Evolutionary conservation across 2,329 filamentous ascomycete genomes (phyloP), one percentile per base, ranked within the genome.

Genomic region (Epichloe sp.): DNA sequence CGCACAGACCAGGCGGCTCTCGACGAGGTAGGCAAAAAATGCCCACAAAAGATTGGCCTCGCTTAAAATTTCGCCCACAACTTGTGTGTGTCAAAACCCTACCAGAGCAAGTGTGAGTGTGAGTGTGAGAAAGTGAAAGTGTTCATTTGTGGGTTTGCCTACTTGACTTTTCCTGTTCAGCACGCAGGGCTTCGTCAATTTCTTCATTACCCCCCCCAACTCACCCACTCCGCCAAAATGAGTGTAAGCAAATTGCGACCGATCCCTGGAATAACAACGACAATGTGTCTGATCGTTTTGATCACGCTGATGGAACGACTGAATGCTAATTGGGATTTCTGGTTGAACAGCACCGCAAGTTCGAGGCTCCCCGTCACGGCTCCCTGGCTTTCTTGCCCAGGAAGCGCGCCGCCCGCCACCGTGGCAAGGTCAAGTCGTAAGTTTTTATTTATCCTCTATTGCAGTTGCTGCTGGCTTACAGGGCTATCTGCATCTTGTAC

Each of bases 401-500:
- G 70, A 96, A 96, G 88, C 85, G 91, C 71, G 88, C 89, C 68
- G 81, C 89, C 73, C 83, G 90, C 68, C 90, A 97, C 78, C 80
- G 91, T 67, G 91, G 91, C 74, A 95, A 95, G 82, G 91, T 96
- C 72, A 96, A 96, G 88, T 89, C 85, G 89, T 95, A 79, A 82
- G 82, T 80, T 19, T 11, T 37, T 38, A 11, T 11, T 10, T 1
- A 11, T 31, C 31, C 31, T 17, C 43, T 52, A 42, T 46, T 15
- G 19, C 4, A 31, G 10, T 38, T n/a, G 5, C 15, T n/a, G 5
- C 15, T 38, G 36, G 36, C 36, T 14, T 14, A n/a, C 36, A 8
- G 36, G 36, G 12, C 15, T 14, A 38, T 6, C 15, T 10, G 40
- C 3, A 42, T 42, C 4, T 42, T 14, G 17, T 19, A 4, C 3